phyloP scores from a whole-genome alignment of 495 filamentous ascomycete species.

The Margaritispora aquatica region DNA sequence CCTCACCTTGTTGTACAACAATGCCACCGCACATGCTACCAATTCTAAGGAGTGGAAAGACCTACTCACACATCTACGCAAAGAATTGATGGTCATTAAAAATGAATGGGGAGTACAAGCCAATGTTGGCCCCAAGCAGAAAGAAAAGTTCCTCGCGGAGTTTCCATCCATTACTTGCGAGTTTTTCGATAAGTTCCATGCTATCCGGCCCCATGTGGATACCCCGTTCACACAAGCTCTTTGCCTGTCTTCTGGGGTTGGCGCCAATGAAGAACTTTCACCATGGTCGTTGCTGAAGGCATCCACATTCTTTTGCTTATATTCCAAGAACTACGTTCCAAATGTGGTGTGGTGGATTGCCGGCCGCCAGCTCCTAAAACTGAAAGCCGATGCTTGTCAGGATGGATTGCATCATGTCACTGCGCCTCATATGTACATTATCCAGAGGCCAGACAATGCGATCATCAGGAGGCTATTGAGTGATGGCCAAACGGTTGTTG shows the following conservation, averaged over 20 bases:
- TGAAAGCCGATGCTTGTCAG: slow-evolving; percentile 46
- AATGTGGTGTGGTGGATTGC: slow-evolving; percentile 58
- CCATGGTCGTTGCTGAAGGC: slow-evolving; percentile 56
- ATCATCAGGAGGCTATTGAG: slow-evolving; percentile 10
- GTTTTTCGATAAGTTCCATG: slow-evolving; percentile 36
- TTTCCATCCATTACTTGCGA: slow-evolving; percentile 27
- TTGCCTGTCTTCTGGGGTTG: slow-evolving; percentile 32
- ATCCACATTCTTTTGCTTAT: slow-evolving; percentile 46
- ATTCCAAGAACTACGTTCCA: background rate
- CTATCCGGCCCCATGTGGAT: slow-evolving; percentile 31
- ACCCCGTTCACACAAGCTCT: slow-evolving; percentile 26
- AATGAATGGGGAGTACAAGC: slow-evolving; percentile 25
- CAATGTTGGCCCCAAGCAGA: slow-evolving; percentile 17
- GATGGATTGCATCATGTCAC: slow-evolving; percentile 20
- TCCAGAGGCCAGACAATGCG: slow-evolving; percentile 33
- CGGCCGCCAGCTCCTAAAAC: slow-evolving; percentile 52
- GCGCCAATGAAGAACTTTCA: slow-evolving; percentile 34
- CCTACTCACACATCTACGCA: slow-evolving; percentile 30
- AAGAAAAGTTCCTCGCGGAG: background rate
- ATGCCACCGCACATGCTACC: slow-evolving; percentile 29
- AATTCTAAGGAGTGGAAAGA: slow-evolving; percentile 19
- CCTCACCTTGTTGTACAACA: slow-evolving; percentile 35
- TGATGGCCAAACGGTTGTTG: background rate
- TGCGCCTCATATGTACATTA: slow-evolving; percentile 40
- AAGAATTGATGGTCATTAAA: slow-evolving; percentile 27